Conservation (phyloP, 306 rosid species). For the Rosa rugosa region DNA sequence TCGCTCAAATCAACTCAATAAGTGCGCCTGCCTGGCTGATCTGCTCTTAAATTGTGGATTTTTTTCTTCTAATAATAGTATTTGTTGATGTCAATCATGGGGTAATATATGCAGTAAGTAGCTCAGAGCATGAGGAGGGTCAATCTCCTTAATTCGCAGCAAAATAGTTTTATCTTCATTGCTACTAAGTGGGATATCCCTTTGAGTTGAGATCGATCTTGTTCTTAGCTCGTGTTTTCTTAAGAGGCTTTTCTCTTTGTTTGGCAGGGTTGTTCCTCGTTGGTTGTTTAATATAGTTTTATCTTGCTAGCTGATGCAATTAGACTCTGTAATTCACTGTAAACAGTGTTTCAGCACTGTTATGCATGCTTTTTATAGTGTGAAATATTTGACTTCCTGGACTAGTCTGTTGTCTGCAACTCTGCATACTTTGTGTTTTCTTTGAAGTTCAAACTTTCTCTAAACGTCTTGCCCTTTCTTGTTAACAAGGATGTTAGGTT, state of each 20-base stretch:
- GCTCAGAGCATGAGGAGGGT: not conserved
- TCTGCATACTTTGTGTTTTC: not conserved
- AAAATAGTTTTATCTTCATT: not conserved
- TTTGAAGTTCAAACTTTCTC: not conserved
- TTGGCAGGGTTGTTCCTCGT: not conserved
- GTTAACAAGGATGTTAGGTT: slow-evolving; percentile 12
- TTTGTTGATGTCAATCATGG: not conserved
- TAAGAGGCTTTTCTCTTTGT: not conserved
- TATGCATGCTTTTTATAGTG: not conserved
- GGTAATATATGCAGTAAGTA: not conserved
- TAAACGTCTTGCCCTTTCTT: slow-evolving; percentile 2
- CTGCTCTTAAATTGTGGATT: not conserved
- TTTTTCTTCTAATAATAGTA: too few species aligned
- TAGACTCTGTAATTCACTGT: not conserved
- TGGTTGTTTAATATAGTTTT: not conserved
- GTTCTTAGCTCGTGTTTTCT: too few species aligned
- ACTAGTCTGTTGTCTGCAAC: not conserved
- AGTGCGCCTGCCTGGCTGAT: not conserved
- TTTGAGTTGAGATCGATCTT: not conserved
- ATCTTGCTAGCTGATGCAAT: not conserved
- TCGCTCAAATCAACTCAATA: not conserved
- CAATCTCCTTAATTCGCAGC: not conserved
- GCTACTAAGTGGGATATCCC: not conserved
- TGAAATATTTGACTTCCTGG: not conserved
- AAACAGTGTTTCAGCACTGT: not conserved